A percentile compares a stretch with the other conserved stretches of the same genome.
These are phyloP conservation scores for Ustilago xerochloae DNA, from an alignment of 1,284 basidiomycete genomes.

Conservation along the genomic window DNA sequence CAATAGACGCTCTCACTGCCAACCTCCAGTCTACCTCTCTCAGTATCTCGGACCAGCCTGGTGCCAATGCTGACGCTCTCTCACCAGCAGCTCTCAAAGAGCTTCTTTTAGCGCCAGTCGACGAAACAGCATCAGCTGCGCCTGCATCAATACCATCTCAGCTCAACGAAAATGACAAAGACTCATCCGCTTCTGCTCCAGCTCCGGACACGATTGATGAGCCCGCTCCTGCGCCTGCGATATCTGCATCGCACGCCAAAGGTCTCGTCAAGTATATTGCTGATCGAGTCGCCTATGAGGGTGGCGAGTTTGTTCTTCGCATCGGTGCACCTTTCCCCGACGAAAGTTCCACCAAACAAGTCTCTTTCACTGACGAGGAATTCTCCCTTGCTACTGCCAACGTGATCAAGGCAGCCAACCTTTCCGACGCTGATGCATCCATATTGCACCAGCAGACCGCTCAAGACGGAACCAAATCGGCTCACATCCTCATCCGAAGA, in stretches of 20 bases:
- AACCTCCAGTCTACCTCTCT: slow-evolving; percentile 27
- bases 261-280: slow-evolving; percentile 45
- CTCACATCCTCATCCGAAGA: slow-evolving; percentile 50
- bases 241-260: slow-evolving; percentile 12
- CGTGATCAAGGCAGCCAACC: slow-evolving; percentile 36
- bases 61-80: slow-evolving; percentile 7
- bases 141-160: slow-evolving; percentile 9
- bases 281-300: slow-evolving; percentile 43
- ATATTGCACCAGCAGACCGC: slow-evolving; percentile 37
- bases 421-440: slow-evolving; percentile 48
- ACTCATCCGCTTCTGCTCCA: background rate
- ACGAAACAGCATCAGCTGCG: slow-evolving; percentile 7
- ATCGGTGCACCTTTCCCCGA: slow-evolving; percentile 24
- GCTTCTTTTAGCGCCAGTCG: slow-evolving; percentile 37
- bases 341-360: slow-evolving; percentile 4
- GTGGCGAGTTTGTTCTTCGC: slow-evolving; percentile 51
- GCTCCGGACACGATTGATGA: background rate
- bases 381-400: slow-evolving; percentile 44
- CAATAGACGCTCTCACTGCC: slow-evolving; percentile 55
- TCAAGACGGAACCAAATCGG: slow-evolving; percentile 24
- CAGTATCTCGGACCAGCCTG: background rate
- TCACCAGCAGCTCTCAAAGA: slow-evolving; percentile 25
- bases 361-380: slow-evolving; percentile 39
- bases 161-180: background rate
- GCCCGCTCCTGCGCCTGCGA: background rate